phyloP scores from a whole-genome alignment of 2,329 filamentous ascomycete species.

The Stagonosporopsis cucurbitacearum region DNA sequence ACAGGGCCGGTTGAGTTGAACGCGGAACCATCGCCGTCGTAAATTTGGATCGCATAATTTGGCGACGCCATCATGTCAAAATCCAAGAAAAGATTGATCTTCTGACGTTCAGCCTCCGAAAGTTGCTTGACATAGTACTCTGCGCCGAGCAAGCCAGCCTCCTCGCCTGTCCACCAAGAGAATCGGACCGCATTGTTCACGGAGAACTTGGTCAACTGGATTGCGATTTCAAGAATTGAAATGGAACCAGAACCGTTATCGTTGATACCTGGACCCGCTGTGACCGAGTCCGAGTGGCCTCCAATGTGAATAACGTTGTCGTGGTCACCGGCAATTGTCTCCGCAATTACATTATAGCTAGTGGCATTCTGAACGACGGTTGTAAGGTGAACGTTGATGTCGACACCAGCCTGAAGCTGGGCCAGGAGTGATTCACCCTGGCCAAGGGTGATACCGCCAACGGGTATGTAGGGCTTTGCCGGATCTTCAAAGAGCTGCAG shows the following conservation, averaged over 20 bases:
- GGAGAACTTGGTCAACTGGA: constrained; percentile 71
- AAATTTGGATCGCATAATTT: constrained; percentile 64
- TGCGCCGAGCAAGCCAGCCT: constrained; percentile 68
- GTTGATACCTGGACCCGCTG: constrained; percentile 73
- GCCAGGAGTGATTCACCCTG: constrained; percentile 64
- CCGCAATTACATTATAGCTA: constrained; percentile 64
- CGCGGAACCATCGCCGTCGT: constrained; percentile 63
- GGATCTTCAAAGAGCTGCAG: constrained; percentile 61
- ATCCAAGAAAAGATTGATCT: constrained; percentile 72
- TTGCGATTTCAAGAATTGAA: constrained; percentile 65
- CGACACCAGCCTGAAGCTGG: constrained; percentile 55
- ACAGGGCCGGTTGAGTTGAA: constrained; percentile 62
- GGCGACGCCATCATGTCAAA: constrained; percentile 74
- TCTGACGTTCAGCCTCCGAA: constrained; percentile 55
- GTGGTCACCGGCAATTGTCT: constrained; percentile 64
- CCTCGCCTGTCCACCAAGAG: constrained; percentile 68
- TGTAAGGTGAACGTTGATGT: constrained; percentile 35
- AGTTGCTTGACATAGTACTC: constrained; percentile 62
- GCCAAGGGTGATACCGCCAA: constrained; percentile 68
- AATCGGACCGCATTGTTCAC: constrained; percentile 74
- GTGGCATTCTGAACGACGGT: constrained; percentile 35
- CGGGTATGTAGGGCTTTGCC: constrained; percentile 65
- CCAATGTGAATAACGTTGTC: constrained; percentile 64
- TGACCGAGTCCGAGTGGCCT: constrained; percentile 67
- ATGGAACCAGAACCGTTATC: constrained; percentile 76